Percentiles rank a stretch among this genome's conserved stretches.
Evolutionary conservation across 495 filamentous ascomycete species (phyloP).

Genomic region (Bryoglossum gracile): DNA sequence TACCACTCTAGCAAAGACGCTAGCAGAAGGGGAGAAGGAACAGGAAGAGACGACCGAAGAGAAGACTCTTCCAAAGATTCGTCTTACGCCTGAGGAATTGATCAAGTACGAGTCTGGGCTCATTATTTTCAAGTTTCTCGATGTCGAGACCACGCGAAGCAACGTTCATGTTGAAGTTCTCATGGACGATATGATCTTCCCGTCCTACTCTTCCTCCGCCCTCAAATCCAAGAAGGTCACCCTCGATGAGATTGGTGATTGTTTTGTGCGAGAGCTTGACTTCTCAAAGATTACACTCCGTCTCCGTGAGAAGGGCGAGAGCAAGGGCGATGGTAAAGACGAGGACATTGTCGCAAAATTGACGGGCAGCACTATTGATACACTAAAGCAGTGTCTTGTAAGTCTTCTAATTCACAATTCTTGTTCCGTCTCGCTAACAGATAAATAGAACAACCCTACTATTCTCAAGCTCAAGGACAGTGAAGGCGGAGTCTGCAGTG

Average conservation of each 20-base stretch:
- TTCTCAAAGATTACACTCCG: slow-evolving; percentile 89
- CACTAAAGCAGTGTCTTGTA: slow-evolving; percentile 78
- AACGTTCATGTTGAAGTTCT: slow-evolving; percentile 78
- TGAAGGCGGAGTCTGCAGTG: slow-evolving; percentile 66
- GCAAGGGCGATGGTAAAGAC: slow-evolving; percentile 60
- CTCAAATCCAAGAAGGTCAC: slow-evolving; percentile 56
- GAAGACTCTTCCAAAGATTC: slow-evolving; percentile 66
- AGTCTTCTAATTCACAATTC: slow-evolving; percentile 24
- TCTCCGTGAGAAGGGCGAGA: slow-evolving; percentile 64
- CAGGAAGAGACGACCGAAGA: slow-evolving; percentile 41
- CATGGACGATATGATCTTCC: slow-evolving; percentile 92
- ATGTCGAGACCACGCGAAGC: slow-evolving; percentile 69
- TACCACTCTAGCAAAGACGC: slow-evolving; percentile 30
- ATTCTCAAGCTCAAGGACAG: slow-evolving; percentile 67
- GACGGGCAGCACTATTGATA: slow-evolving; percentile 76
- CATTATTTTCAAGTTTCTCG: slow-evolving; percentile 88
- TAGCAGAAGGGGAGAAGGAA: slow-evolving; percentile 44
- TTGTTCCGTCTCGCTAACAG: slow-evolving; percentile 17
- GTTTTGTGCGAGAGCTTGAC: slow-evolving; percentile 92
- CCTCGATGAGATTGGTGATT: slow-evolving; percentile 88
- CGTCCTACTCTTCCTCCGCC: slow-evolving; percentile 74
- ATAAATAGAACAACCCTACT: slow-evolving; percentile 72
- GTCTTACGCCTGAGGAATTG: slow-evolving; percentile 70
- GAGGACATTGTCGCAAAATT: slow-evolving; percentile 74
- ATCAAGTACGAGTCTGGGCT: slow-evolving; percentile 82